Base-by-base conservation (phyloP, 2,329 filamentous ascomycete genomes). In the Neoscytalidium dimidiatum region DNA sequence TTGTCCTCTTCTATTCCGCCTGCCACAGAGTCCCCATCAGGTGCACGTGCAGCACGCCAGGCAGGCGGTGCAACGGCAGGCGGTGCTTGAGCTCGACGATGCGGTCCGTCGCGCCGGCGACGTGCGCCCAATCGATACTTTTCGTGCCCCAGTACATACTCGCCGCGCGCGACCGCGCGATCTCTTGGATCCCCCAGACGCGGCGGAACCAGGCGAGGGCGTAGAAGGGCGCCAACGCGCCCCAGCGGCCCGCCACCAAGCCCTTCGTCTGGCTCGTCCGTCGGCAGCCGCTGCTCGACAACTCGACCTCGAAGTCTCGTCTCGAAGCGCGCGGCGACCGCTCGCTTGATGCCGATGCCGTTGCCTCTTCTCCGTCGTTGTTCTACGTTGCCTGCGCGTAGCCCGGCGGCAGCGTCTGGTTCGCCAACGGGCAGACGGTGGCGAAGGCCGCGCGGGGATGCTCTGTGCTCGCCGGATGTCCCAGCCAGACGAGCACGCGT, bases 401-500 rank as follows among this genome's bases (percentile, higher is more conserved):
- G 26, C 2, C 14, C 13, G 23, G 26, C 4, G 46, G 3, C 2
- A 35, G 49, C 17, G 28, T 52, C 29, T 52, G 53, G 33, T 43
- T 58, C 8, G 38, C 56, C 33, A 60, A 23, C 17, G 35, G 38
- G 23, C 38, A 60, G 11, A 60, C 9, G 56, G 56, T 23, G n/a
- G 29, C 17, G 38, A 60, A 60, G 5, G 56, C 56, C 21, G n/a
- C 35, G 14, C 23, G 31, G 3, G 56, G 56, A 9, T 21, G 35
- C 1, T 41, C 19, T 4, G 11, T 17, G 38, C 14, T 2, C 17
- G 26, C 21, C 1, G 38, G n/a, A 7, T 43, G 17, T 6, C 68
- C 68, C n/a, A 70, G 62, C 68, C 68, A 70, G 8, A 67, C 51
- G 13, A 68, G 28, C 1, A 67, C 66, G 4, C 44, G 44, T 3